These are phyloP conservation scores for Coemansia reversa DNA, from an alignment of 192 early-diverging fungal species.

Conservation along the genomic window DNA sequence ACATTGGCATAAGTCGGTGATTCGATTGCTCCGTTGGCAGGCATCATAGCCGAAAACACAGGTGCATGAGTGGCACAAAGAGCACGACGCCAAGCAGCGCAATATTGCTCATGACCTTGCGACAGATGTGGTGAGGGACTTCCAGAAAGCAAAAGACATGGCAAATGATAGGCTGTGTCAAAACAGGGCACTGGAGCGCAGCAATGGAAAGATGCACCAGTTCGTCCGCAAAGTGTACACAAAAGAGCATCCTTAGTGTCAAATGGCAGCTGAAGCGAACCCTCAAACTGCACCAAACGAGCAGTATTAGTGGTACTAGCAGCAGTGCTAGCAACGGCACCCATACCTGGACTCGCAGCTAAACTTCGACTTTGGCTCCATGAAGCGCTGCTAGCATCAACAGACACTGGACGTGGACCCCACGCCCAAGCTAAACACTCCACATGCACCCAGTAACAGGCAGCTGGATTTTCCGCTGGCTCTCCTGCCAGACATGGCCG, in stretches of 20 bases:
- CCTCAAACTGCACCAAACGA: slow-evolving; percentile 35
- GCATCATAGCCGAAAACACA: slow-evolving; percentile 43
- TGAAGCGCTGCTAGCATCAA: background rate
- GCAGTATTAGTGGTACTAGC: background rate
- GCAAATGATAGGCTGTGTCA: slow-evolving; percentile 43
- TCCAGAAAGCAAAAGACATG: slow-evolving; percentile 37
- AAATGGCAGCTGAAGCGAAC: slow-evolving; percentile 12
- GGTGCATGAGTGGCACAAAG: slow-evolving; percentile 40
- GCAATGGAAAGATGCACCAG: slow-evolving; percentile 46
- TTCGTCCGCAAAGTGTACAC: slow-evolving; percentile 32
- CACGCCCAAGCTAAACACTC: slow-evolving; percentile 54
- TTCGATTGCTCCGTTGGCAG: slow-evolving; percentile 19
- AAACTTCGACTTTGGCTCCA: background rate
- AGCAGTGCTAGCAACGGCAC: background rate
- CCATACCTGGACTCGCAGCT: background rate
- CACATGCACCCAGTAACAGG: slow-evolving; percentile 38
- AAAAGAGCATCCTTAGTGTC: background rate
- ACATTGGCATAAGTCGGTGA: slow-evolving; percentile 10
- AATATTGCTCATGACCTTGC: slow-evolving; percentile 24
- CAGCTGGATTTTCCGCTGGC: background rate
- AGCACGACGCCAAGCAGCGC: slow-evolving; percentile 41
- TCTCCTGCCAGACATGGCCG: background rate
- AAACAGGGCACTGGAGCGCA: slow-evolving; percentile 43
- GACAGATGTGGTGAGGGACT: slow-evolving; percentile 7
- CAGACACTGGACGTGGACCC: slow-evolving; percentile 35